Conservation (phyloP, 1,284 basidiomycete species). For the Singerocomus inundabilis region DNA sequence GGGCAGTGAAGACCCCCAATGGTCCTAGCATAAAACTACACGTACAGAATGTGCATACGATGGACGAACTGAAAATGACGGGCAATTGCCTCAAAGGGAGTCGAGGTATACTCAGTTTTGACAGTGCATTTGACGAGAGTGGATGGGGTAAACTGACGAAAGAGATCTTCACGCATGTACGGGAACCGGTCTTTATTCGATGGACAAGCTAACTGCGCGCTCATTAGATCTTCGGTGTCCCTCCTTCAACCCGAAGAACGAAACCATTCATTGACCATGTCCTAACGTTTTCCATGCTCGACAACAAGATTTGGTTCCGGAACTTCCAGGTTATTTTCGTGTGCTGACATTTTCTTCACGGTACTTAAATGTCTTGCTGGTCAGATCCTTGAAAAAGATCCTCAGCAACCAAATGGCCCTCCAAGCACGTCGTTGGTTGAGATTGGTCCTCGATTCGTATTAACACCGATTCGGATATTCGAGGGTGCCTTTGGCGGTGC, state of each 20-base stretch:
- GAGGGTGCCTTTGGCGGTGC: conserved; percentile 96
- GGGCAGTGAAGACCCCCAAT: conserved; percentile 97
- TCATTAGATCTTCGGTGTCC: conserved; percentile 90
- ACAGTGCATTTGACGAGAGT: conserved; percentile 84
- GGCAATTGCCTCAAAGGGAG: conserved; percentile 98
- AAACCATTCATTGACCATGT: conserved; percentile 99
- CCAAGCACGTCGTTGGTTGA: conserved; percentile 84
- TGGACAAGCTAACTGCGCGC: conserved; percentile 11
- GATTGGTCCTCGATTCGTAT: conserved; percentile 96
- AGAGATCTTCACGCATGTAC: conserved; percentile 94
- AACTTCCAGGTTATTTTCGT: conserved; percentile 81
- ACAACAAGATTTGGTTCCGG: conserved; percentile 98
- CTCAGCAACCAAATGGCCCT: conserved; percentile 67
- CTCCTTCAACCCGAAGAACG: conserved; percentile 81
- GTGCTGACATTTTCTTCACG: neutral
- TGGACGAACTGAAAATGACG: conserved; percentile 99
- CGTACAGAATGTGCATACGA: conserved; percentile 98
- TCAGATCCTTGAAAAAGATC: conserved; percentile 80
- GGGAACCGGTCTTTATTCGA: conserved; percentile 33
- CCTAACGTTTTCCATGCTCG: conserved; percentile 92
- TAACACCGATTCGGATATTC: conserved; percentile 97
- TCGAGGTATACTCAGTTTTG: conserved; percentile 90
- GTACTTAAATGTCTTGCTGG: conserved; percentile 5
- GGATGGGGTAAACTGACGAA: conserved; percentile 91
- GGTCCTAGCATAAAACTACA: conserved; percentile 97